Evolutionary conservation across 2,329 filamentous ascomycete genomes (phyloP), one percentile per base, ranked within the genome.

Genomic region (Fusarium ramigenum): DNA sequence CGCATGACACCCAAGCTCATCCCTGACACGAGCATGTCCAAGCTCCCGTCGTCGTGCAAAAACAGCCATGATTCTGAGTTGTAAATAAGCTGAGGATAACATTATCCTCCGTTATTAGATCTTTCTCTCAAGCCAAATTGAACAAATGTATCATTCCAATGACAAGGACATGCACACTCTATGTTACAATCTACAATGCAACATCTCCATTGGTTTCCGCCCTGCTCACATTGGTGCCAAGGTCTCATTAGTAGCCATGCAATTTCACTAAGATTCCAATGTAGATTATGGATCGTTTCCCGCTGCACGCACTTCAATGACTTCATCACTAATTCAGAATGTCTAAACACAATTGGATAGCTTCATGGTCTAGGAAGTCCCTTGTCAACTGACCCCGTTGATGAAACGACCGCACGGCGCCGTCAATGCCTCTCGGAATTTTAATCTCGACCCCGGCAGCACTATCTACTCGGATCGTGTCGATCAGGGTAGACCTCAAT

Each of bases 401-500:
- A 58, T 74, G 66, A 73, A 73, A 73, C 70, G 57, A 52, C 21
- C 34, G 23, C 49, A 49, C 42, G 34, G 42, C 40, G 21, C 46
- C 44, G 25, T 54, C 59, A 69, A 63, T 69, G 63, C 64, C 32
- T 58, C 52, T 19, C 54, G 43, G 52, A 30, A 70, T 66, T 54
- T 50, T 46, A 74, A 53, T 63, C 37, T 52, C 40, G 23, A 64
- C 59, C 71, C 71, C 32, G 9, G 62, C 19, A 68, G 42, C 50
- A 39, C 70, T 73, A 60, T 71, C 62, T 54, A 39, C 30, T 46
- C 69, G 32, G 62, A 39, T 63, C 68, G 40, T 43, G 69, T 71
- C 63, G 69, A 71, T 71, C 69, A 70, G 25, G 46, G 42, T 7
- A 56, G 42, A 60, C 37, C 57, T 60, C 71, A 74, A 65, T 74